These are phyloP conservation scores for Gymnopus androsaceus DNA, from an alignment of 1,284 basidiomycete species.

Conservation along the genomic window DNA sequence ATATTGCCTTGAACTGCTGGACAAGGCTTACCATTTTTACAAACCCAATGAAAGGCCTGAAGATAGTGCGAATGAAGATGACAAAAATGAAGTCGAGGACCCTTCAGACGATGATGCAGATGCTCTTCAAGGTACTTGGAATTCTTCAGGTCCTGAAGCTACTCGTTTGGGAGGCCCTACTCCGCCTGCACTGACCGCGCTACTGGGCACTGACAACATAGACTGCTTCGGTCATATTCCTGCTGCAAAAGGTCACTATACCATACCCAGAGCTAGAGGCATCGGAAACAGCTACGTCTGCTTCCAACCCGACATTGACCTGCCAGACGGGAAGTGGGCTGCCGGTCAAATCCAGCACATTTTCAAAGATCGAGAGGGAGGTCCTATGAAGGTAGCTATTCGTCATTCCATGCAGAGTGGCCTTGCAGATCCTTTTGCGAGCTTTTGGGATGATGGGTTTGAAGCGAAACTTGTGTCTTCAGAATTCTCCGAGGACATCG, in stretches of 20 bases:
- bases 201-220: background rate
- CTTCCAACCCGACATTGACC: background rate
- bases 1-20: background rate
- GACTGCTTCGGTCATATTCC: background rate
- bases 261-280: background rate
- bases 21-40: background rate
- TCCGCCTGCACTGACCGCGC: background rate
- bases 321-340: background rate
- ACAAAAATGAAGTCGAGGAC: background rate
- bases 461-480: constrained; percentile 11
- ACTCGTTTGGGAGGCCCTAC: background rate
- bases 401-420: background rate
- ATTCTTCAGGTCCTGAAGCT: background rate
- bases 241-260: constrained; percentile 1
- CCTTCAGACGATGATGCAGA: background rate
- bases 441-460: constrained; percentile 5
- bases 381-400: background rate
- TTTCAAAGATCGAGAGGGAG: background rate
- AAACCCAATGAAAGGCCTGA: background rate
- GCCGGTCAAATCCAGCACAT: constrained; percentile 14
- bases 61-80: background rate
- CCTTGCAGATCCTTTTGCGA: background rate
- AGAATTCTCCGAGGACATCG: background rate
- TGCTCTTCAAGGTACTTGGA: background rate
- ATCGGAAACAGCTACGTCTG: constrained; percentile 11